Conservation (phyloP, 2,329 filamentous ascomycete species). For the Trichoderma oligosporum region DNA sequence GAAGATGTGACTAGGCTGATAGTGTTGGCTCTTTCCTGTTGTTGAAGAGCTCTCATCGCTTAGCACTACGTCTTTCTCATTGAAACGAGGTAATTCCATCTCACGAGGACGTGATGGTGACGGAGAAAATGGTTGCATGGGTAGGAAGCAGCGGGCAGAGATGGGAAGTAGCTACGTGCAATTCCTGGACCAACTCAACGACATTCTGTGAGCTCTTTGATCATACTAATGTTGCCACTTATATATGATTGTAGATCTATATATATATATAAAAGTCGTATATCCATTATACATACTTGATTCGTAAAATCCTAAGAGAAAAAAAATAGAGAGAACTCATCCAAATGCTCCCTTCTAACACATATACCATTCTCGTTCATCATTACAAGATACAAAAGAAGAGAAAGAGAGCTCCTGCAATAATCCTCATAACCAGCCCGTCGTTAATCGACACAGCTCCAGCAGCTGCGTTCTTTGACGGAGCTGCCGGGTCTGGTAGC, state of each 20-base stretch:
- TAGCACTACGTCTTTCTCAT: not conserved
- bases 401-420: conserved; percentile 10
- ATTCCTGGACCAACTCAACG: not conserved
- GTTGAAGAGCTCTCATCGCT: not conserved
- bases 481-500: conserved; percentile 29
- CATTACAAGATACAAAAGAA: not conserved
- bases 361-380: not conserved
- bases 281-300: not conserved
- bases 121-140: not conserved
- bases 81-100: not conserved
- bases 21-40: not conserved
- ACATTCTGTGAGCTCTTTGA: not conserved
- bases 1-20: not conserved
- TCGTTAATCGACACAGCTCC: not conserved
- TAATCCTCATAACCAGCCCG: not conserved
- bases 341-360: not conserved
- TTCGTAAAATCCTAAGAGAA: not conserved
- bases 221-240: not conserved
- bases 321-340: not conserved
- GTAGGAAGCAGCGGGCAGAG: not conserved
- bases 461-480: conserved; percentile 27
- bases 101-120: not conserved
- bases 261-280: not conserved
- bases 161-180: not conserved
- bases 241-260: conserved; percentile 7